Conservation (phyloP, 371 early-diverging fungal genomes). For the Zychaea mexicana region DNA sequence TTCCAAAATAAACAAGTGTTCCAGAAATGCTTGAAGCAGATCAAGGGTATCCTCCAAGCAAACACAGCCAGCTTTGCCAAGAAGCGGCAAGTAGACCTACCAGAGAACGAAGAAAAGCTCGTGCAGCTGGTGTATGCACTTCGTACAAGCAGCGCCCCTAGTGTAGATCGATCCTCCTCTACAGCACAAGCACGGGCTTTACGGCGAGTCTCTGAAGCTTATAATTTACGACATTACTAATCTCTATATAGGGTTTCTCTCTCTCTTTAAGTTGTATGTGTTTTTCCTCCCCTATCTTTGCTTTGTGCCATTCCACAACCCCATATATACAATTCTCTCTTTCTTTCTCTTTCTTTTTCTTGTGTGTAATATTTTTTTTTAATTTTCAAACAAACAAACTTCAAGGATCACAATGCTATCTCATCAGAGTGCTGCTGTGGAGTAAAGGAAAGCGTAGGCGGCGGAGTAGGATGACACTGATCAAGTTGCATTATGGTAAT, state of each 20-base stretch:
- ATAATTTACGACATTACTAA: conserved; percentile 31
- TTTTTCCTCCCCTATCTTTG: neutral
- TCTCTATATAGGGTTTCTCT: neutral
- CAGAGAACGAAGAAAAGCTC: conserved; percentile 39
- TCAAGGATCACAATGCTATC: no score
- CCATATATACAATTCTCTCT: neutral
- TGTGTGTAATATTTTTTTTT: no score
- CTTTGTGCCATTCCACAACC: no score
- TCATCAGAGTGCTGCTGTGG: neutral
- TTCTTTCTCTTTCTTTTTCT: no score
- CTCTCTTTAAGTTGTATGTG: neutral
- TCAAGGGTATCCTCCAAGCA: conserved; percentile 48
- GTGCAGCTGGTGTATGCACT: conserved; percentile 49
- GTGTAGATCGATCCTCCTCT: conserved; percentile 25
- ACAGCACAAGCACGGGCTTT: conserved; percentile 24
- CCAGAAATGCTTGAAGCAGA: conserved; percentile 51
- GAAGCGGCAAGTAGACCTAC: conserved; percentile 27
- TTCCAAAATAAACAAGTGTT: conserved; percentile 56
- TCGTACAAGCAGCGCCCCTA: conserved; percentile 35
- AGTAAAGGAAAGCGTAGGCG: no score
- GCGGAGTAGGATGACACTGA: no score
- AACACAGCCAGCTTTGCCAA: conserved; percentile 39
- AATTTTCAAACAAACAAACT: no score
- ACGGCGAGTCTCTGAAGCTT: conserved; percentile 51
- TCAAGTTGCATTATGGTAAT: no score